These are phyloP conservation scores for Terana coerulea DNA, from an alignment of 768 basidiomycete genomes.

Conservation along the genomic window DNA sequence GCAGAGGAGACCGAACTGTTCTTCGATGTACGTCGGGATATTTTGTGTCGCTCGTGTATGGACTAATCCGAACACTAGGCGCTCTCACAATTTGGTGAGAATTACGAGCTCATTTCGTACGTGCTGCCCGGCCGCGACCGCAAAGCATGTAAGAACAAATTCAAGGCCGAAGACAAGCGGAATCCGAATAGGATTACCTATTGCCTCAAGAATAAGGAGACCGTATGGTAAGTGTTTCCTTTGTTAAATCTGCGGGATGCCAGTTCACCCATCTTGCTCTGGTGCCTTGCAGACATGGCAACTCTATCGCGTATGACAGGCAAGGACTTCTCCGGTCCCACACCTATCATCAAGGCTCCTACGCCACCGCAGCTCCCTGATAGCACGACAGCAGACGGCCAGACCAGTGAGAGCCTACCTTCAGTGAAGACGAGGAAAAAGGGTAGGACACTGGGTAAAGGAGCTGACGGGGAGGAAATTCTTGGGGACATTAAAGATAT, in stretches of 20 bases:
- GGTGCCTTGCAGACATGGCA: slow-evolving; percentile 51
- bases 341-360: slow-evolving; percentile 58
- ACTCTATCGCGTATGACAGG: slow-evolving; percentile 78
- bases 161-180: slow-evolving; percentile 84
- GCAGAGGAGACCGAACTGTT: slow-evolving; percentile 88
- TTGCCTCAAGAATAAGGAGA: slow-evolving; percentile 67
- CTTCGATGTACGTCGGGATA: slow-evolving; percentile 59
- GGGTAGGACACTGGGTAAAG: slow-evolving; percentile 16
- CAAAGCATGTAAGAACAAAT: slow-evolving; percentile 90
- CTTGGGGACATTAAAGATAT: slow-evolving; percentile 26
- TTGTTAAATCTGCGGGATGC: background rate
- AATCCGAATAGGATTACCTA: slow-evolving; percentile 73
- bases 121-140: slow-evolving; percentile 82
- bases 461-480: slow-evolving; percentile 26
- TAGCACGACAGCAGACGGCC: background rate
- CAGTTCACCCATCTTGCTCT: background rate
- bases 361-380: slow-evolving; percentile 33
- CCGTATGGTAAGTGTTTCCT: slow-evolving; percentile 62
- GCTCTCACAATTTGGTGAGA: slow-evolving; percentile 86
- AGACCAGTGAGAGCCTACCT: background rate
- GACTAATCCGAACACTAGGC: slow-evolving; percentile 44
- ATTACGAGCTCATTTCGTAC: slow-evolving; percentile 88
- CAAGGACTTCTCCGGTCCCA: slow-evolving; percentile 80
- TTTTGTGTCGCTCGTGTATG: background rate
- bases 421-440: slow-evolving; percentile 12